A percentile compares a stretch with the other conserved stretches of the same genome.
These are phyloP conservation scores for Neopestalotiopsis sp. DNA, from an alignment of 2,329 filamentous ascomycete species.

Conservation along the genomic window DNA sequence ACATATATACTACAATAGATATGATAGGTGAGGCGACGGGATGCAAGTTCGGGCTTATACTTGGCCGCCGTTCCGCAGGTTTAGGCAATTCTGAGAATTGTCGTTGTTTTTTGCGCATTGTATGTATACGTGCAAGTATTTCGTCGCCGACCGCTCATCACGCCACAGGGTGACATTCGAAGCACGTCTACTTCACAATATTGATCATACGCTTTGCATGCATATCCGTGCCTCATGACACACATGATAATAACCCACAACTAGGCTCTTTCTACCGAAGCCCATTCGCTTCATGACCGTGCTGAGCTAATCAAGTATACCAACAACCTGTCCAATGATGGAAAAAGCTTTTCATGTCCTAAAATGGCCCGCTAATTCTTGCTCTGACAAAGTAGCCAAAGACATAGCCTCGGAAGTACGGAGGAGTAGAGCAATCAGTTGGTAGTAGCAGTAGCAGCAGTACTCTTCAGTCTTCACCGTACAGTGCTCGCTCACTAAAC, in stretches of 20 bases:
- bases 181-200: neutral
- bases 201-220: conserved; percentile 1
- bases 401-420: neutral
- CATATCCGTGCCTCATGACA: neutral
- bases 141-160: neutral
- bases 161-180: neutral
- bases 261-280: neutral
- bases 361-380: neutral
- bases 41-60: neutral
- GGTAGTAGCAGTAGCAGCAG: too few relatives aligned
- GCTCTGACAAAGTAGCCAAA: neutral
- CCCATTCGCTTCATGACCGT: neutral
- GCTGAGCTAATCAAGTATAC: neutral
- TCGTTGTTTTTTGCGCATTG: neutral
- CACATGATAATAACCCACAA: neutral
- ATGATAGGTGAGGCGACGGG: neutral
- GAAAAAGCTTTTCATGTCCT: neutral
- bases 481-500: neutral
- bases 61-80: neutral
- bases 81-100: neutral
- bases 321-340: neutral
- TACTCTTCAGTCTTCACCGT: neutral
- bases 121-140: neutral
- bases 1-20: neutral
- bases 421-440: neutral